phyloP scores from a whole-genome alignment of 768 basidiomycete genomes.

The Boletus rubroflammeus region DNA sequence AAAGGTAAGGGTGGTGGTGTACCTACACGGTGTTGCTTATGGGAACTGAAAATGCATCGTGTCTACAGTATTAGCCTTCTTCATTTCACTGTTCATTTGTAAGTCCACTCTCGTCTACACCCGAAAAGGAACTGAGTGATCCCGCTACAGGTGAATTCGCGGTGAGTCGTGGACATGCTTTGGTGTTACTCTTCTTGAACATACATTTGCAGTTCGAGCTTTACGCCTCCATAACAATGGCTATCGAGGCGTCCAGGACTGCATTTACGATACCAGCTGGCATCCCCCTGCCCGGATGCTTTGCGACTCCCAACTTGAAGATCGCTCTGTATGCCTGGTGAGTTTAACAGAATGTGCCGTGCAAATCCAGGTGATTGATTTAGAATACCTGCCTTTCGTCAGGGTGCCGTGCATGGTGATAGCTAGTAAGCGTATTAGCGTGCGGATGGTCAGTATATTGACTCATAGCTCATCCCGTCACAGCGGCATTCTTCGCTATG shows the following conservation, averaged over 20 bases:
- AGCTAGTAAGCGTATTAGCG: neutral
- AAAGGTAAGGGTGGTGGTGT: neutral
- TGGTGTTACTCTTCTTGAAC: neutral
- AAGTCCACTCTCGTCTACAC: neutral
- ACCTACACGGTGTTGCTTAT: neutral
- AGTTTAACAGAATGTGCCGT: neutral
- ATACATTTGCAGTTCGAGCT: conserved; percentile 1
- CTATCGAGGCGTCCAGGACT: neutral
- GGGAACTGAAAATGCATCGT: neutral
- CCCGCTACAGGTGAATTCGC: neutral
- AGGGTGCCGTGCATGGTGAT: conserved; percentile 6
- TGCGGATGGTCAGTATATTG: neutral
- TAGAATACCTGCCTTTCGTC: neutral
- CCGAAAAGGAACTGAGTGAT: neutral
- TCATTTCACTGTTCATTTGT: neutral
- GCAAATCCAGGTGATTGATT: neutral
- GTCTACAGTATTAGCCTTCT: neutral
- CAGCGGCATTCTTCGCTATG: conserved; percentile 3
- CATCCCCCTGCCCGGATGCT: neutral
- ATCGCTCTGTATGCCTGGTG: neutral
- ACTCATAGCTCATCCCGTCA: neutral
- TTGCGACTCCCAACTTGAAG: neutral
- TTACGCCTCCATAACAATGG: neutral
- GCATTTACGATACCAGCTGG: neutral
- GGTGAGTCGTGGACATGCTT: neutral